Base-by-base conservation (phyloP, 129 eudicot species). In the Tagetes patula region DNA sequence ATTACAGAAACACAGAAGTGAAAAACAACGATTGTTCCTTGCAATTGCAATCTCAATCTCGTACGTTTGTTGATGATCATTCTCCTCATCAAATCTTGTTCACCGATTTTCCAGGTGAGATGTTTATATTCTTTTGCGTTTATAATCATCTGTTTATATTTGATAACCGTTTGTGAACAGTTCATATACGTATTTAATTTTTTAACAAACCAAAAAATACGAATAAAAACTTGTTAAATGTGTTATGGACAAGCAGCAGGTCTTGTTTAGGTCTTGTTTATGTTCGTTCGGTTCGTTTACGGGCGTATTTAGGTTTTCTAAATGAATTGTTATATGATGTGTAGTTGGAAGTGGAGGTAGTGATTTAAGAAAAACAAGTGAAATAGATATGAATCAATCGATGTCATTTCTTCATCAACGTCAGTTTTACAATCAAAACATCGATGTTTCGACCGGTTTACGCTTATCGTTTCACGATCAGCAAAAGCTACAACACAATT, bases 391-490 rank as follows among this genome's bases (percentile, higher is more conserved):
- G 56, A 83, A 72, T 65, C 79, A 78, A 20, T 65, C 77, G 61
- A 77, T 80, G 70, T 74, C 81, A 13, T 43, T 79, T 43, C 82
- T 70, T 63, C 85, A 84, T 3, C 86, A 75, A 27, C 85, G 71
- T 31, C 89, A 80, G 9, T 14, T 76, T 53, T 78, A 42, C 1
- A 60, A 60, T 56, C 86, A 76, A 13, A 86, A 86, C 79, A 77
- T 64, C 64, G 87, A 65, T 31, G 96, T 86, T 32, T 84, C 91
- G 60, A 86, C 91, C 30, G 96, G 96, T 27, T 87, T 88, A 33
- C 81, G 82, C 2, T 71, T 88, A 72, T 76, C 96, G 43, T 89
- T 86, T 61, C 85, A 85, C 45, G 91, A 88, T 32, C 88, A 81
- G 12, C 84, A 81, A 49, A 85, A 84, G 20, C 72, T 70, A 27